Conservation (phyloP, 768 basidiomycete species). For the Trametes sanguinea region DNA sequence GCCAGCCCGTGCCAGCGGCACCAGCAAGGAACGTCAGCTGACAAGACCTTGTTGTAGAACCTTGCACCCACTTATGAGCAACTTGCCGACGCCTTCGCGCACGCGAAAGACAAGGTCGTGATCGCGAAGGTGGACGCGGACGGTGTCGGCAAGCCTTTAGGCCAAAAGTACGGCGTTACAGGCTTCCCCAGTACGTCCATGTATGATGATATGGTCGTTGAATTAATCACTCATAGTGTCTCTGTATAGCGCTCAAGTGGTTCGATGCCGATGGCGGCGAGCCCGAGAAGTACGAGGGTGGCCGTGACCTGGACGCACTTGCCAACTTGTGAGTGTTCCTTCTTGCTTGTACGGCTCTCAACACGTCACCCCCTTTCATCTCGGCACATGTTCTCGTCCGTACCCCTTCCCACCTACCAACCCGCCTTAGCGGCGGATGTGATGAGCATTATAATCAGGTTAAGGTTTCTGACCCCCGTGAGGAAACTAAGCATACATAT, state of each 20-base stretch:
- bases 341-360: not conserved
- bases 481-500: slow-evolving; percentile 10
- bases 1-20: too few species aligned
- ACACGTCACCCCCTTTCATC: not conserved
- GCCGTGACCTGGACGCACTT: slow-evolving; percentile 79
- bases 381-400: not conserved
- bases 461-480: slow-evolving; percentile 22
- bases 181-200: slow-evolving; percentile 81
- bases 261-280: slow-evolving; percentile 69
- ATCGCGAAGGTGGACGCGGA: slow-evolving; percentile 95
- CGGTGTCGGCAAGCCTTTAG: slow-evolving; percentile 76
- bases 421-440: not conserved
- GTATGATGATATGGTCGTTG: not conserved
- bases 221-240: slow-evolving; percentile 47
- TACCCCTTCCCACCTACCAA: not conserved
- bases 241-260: slow-evolving; percentile 82
- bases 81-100: slow-evolving; percentile 82
- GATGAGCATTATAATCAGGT: slow-evolving; percentile 18
- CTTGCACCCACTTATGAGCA: slow-evolving; percentile 89
- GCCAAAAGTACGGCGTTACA: slow-evolving; percentile 74
- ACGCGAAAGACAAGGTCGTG: slow-evolving; percentile 78
- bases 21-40: slow-evolving; percentile 1
- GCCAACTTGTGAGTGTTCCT: slow-evolving; percentile 62
- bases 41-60: slow-evolving; percentile 48
- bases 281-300: slow-evolving; percentile 69